phyloP scores from a whole-genome alignment of 1,284 basidiomycete species.

The Austroboletus novae-zelandiae region DNA sequence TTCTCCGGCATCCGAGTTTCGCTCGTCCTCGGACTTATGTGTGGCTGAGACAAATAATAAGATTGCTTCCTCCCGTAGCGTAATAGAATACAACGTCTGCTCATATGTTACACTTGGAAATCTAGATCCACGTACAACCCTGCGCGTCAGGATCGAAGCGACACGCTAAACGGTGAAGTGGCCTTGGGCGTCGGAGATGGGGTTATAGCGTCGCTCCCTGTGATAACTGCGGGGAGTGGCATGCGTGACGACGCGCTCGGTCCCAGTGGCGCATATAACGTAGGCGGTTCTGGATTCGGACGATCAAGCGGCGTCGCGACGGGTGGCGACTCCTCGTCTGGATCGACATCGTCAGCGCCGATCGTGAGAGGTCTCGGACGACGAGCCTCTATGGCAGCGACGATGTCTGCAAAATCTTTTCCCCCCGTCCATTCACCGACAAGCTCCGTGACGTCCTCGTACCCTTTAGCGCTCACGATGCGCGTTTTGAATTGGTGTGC shows the following conservation, averaged over 20 bases:
- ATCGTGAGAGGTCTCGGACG: conserved; percentile 14
- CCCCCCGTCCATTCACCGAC: conserved; percentile 61
- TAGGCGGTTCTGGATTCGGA: conserved; percentile 40
- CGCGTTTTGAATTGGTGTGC: conserved; percentile 55
- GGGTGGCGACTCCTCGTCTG: conserved; percentile 6
- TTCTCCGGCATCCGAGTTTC: no score
- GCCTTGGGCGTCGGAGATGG: conserved; percentile 41
- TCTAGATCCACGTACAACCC: no score
- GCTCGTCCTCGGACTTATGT: no score
- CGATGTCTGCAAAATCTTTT: conserved; percentile 59
- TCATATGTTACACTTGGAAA: no score
- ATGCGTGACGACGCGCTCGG: conserved; percentile 37
- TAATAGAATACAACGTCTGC: no score
- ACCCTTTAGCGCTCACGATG: conserved; percentile 64
- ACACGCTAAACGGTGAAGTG: conserved; percentile 11
- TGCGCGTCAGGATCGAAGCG: conserved; percentile 9
- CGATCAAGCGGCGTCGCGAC: conserved; percentile 37
- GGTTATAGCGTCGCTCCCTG: conserved; percentile 42
- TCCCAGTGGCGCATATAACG: conserved; percentile 37
- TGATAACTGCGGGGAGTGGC: conserved; percentile 39
- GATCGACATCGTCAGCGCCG: conserved; percentile 2
- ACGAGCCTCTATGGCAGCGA: conserved; percentile 51
- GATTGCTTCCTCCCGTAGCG: no score
- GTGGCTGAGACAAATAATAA: no score
- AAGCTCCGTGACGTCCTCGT: conserved; percentile 57